Evolutionary conservation across 2,329 filamentous ascomycete genomes (phyloP).

Genomic region (Talaromyces funiculosus): DNA sequence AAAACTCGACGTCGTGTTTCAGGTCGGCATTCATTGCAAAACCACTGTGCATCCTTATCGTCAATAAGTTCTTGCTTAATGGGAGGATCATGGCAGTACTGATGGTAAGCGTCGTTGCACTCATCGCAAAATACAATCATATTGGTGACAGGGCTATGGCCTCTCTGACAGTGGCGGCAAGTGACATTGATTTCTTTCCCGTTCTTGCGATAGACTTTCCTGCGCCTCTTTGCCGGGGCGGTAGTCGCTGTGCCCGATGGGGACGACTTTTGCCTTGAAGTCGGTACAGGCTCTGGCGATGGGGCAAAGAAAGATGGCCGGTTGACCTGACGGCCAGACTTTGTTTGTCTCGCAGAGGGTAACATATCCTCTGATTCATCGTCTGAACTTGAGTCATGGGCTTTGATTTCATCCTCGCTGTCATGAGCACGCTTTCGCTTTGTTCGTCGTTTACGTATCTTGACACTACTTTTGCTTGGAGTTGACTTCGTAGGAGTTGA

Average conservation of each 20-base stretch:
- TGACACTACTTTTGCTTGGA: neutral
- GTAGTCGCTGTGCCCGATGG: conserved; percentile 13
- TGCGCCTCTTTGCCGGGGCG: conserved; percentile 49
- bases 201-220: conserved; percentile 43
- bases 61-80: conserved; percentile 65
- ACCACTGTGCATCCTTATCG: conserved; percentile 64
- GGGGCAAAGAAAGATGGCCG: conserved; percentile 57
- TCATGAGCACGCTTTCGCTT: conserved; percentile 23
- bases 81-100: conserved; percentile 70
- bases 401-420: conserved; percentile 30
- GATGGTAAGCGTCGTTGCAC: conserved; percentile 75
- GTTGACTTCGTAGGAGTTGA: neutral
- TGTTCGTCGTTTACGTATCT: conserved; percentile 16
- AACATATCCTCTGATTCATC: conserved; percentile 37
- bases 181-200: conserved; percentile 42
- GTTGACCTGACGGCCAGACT: conserved; percentile 68
- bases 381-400: conserved; percentile 32
- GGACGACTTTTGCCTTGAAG: conserved; percentile 17
- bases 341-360: conserved; percentile 60
- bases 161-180: conserved; percentile 67
- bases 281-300: conserved; percentile 33
- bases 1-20: conserved; percentile 22
- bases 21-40: conserved; percentile 59
- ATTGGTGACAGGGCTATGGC: conserved; percentile 66
- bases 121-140: conserved; percentile 81